Conservation (phyloP, 768 basidiomycete genomes). For the Podaxis sp. region DNA sequence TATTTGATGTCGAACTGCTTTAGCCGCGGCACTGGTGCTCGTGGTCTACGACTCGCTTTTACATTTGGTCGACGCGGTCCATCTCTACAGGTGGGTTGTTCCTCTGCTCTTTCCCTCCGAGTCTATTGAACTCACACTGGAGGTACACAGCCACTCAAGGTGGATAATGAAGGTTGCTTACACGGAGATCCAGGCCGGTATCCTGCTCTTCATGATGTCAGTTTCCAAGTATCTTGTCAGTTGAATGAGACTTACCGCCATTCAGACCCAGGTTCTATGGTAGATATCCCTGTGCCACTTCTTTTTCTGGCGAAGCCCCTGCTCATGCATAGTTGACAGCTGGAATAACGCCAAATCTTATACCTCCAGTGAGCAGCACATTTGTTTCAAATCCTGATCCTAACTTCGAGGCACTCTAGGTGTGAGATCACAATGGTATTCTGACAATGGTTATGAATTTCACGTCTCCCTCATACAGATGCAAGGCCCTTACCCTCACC, state of each 20-base stretch:
- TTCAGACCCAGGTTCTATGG: background rate
- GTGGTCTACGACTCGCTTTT: background rate
- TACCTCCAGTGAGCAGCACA: background rate
- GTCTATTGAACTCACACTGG: background rate
- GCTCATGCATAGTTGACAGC: background rate
- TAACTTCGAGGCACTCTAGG: background rate
- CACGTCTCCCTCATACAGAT: background rate
- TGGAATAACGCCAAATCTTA: background rate
- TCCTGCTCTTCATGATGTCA: background rate
- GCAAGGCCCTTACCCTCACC: background rate
- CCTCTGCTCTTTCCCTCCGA: background rate
- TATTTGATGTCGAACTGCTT: background rate
- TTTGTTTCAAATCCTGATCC: background rate
- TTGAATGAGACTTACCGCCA: background rate
- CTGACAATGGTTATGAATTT: background rate
- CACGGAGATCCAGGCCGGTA: background rate
- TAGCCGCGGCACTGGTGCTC: background rate
- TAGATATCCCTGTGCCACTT: background rate
- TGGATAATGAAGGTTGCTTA: background rate
- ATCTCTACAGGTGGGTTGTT: background rate
- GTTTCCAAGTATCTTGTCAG: background rate
- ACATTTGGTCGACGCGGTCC: background rate
- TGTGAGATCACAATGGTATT: background rate
- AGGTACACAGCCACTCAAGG: background rate
- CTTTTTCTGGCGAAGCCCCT: background rate